Evolutionary conservation across 768 basidiomycete species (phyloP).

Genomic region (Sarcomyxa edulis): DNA sequence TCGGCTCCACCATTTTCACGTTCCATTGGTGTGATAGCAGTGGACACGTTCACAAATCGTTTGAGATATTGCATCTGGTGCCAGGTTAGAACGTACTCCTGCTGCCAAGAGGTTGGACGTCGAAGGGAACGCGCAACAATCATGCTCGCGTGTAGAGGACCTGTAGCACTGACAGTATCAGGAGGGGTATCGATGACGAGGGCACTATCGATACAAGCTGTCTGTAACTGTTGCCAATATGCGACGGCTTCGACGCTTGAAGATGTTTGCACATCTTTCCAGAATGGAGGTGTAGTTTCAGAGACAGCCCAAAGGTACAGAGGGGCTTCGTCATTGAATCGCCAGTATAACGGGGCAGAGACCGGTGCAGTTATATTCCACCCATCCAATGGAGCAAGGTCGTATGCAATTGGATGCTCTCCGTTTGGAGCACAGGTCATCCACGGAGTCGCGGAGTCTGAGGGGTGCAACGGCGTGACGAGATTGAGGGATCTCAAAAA

Average conservation of each 20-base stretch:
- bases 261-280: conserved; percentile 41
- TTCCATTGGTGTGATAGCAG: conserved; percentile 43
- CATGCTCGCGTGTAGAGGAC: conserved; percentile 18
- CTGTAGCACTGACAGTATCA: conserved; percentile 15
- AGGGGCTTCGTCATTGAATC: conserved; percentile 49
- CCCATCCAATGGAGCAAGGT: conserved; percentile 32
- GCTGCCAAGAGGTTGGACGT: conserved; percentile 54
- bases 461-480: conserved; percentile 49
- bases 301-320: conserved; percentile 56
- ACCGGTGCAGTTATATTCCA: conserved; percentile 40
- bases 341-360: conserved; percentile 60
- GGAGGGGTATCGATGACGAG: conserved; percentile 16
- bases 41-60: conserved; percentile 37
- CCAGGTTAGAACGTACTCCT: conserved; percentile 58
- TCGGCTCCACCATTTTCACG: conserved; percentile 33
- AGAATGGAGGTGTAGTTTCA: conserved; percentile 45
- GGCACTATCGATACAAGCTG: conserved; percentile 34
- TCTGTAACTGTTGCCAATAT: conserved; percentile 57
- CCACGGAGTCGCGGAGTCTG: conserved; percentile 33
- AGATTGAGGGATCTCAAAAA: conserved; percentile 54
- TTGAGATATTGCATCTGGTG: conserved; percentile 64
- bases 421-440: conserved; percentile 40
- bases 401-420: conserved; percentile 42
- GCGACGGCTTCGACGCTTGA: conserved; percentile 31
- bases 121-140: conserved; percentile 47